phyloP scores from a whole-genome alignment of 1,284 basidiomycete genomes.

The Heliocybe sulcata region DNA sequence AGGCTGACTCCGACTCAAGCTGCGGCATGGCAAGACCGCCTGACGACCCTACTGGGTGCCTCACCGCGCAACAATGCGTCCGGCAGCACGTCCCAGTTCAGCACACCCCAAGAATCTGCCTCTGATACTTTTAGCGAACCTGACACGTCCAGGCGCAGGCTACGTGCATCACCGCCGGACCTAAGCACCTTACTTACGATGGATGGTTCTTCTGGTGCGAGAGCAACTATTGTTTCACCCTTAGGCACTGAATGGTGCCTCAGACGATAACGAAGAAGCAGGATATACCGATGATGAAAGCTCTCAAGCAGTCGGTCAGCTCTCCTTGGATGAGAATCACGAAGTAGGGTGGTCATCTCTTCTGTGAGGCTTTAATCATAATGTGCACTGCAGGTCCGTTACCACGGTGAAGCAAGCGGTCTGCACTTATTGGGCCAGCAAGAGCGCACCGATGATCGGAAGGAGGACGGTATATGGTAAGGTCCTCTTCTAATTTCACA shows the following conservation, averaged over 20 bases:
- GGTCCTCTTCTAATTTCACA: slow-evolving; percentile 5
- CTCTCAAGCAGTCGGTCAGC: slow-evolving; percentile 60
- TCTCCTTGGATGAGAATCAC: slow-evolving; percentile 76
- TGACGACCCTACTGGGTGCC: background rate
- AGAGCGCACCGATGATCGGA: slow-evolving; percentile 56
- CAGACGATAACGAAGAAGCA: slow-evolving; percentile 8
- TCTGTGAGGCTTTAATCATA: background rate
- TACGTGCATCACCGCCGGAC: slow-evolving; percentile 32
- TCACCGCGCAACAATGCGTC: background rate
- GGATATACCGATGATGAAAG: slow-evolving; percentile 37
- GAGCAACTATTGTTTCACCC: background rate
- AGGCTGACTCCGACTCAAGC: background rate
- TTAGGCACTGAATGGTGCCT: background rate
- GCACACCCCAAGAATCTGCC: background rate
- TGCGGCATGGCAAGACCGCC: background rate
- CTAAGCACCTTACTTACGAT: slow-evolving; percentile 36
- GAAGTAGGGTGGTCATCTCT: slow-evolving; percentile 38
- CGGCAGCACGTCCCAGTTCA: background rate
- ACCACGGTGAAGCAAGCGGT: slow-evolving; percentile 70
- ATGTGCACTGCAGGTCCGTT: slow-evolving; percentile 49
- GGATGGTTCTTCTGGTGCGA: slow-evolving; percentile 12
- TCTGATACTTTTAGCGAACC: slow-evolving; percentile 6
- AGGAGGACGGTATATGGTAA: slow-evolving; percentile 72
- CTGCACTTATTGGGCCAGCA: slow-evolving; percentile 67
- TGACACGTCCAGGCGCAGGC: background rate